Evolutionary conservation across 2,329 filamentous ascomycete species (phyloP), one percentile per base, ranked within the genome.

Genomic region (Daldinia sp.): DNA sequence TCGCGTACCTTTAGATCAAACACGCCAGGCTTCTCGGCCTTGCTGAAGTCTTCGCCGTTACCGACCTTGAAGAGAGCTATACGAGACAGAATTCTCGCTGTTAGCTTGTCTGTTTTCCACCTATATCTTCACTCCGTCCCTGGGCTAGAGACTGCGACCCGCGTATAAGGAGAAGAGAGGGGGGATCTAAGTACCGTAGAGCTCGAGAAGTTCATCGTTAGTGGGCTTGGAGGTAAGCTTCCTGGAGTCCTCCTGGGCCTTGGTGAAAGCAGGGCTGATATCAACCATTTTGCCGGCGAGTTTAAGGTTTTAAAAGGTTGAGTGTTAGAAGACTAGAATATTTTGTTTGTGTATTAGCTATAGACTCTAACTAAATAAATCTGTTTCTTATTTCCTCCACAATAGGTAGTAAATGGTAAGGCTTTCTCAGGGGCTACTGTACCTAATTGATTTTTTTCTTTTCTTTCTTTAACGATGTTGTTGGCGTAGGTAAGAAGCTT

Each of bases 1-100:
- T 55, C 9, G 76, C 82, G 64, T 81, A 89, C 90, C 85, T 89
- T 90, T 68, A 93, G 77, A 80, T 93, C 88, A 77, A 93, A 92
- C 82, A 89, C 87, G 82, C 91, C 89, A 33, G 90, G 90, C 71
- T 82, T 79, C 63, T 85, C 72, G 74, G 90, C 90, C 71, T 78
- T 80, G 72, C 77, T 69, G 76, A 90, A 82, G 77, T 90, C 86
- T 78, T 89, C 88, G 75, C 82, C 86, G 65, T 78, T 85, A 66
- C 80, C 84, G 70, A 88, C 79, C 82, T 90, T 90, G 85, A 81
- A 90, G 65, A 89, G 84, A 73, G 77, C 88, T 90, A 70, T 53
- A 58, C 12, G 7, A 20, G 12, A 12, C 9, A 41, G 39, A 54
- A 48, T 33, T 5, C 13, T 30, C 13, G 2, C 26, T 57, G 57